phyloP scores from a whole-genome alignment of 495 filamentous ascomycete genomes.

The Penicillium coffeae region DNA sequence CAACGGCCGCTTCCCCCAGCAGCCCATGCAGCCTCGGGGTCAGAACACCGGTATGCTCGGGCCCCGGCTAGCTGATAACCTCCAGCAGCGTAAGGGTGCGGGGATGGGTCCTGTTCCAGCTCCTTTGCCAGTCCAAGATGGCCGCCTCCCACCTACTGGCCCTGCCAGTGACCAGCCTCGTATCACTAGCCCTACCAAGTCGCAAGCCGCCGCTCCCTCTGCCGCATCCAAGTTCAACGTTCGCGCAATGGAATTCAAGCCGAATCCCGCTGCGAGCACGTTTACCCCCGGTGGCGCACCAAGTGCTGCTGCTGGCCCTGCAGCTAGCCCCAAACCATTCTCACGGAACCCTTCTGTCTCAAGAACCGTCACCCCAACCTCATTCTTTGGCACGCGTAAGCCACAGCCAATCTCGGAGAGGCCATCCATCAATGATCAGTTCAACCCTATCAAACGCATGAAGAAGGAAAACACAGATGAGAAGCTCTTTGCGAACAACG shows the following conservation, averaged over 20 bases:
- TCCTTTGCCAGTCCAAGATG: conserved; percentile 53
- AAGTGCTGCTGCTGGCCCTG: conserved; percentile 24
- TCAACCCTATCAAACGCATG: conserved; percentile 73
- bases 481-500: conserved; percentile 56
- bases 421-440: conserved; percentile 60
- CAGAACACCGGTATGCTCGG: conserved; percentile 47
- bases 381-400: conserved; percentile 60
- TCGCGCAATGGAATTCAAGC: conserved; percentile 77
- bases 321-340: conserved; percentile 60
- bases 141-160: conserved; percentile 45
- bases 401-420: conserved; percentile 49
- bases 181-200: conserved; percentile 42
- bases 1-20: conserved; percentile 36
- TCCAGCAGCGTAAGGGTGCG: conserved; percentile 53
- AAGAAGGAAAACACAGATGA: conserved; percentile 52
- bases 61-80: conserved; percentile 51
- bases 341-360: conserved; percentile 47
- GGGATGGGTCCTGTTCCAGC: conserved; percentile 40
- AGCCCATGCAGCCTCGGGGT: conserved; percentile 39
- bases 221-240: conserved; percentile 72
- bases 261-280: conserved; percentile 69
- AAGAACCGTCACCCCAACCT: conserved; percentile 45
- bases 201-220: conserved; percentile 48
- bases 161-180: conserved; percentile 43
- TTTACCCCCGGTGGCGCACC: conserved; percentile 71